These are phyloP conservation scores for Solanum chacoense DNA, from an alignment of 305 asterid genomes.

Conservation along the genomic window DNA sequence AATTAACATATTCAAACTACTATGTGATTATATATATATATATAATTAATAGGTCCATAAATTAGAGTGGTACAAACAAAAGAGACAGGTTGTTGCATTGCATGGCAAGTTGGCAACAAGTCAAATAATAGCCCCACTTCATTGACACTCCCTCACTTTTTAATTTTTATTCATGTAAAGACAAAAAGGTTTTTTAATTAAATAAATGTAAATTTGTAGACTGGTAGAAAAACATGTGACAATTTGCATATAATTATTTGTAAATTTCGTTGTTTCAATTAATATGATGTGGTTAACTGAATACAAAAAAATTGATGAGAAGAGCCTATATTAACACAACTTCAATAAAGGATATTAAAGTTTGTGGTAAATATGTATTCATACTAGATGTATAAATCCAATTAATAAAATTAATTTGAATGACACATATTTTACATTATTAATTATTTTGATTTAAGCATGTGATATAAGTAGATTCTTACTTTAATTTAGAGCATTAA, in stretches of 20 bases:
- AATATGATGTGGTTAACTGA: background rate
- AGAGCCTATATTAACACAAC: background rate
- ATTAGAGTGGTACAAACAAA: background rate
- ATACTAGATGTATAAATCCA: background rate
- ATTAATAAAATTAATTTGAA: background rate
- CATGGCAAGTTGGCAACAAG: background rate
- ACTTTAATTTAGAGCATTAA: background rate
- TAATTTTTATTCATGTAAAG: background rate
- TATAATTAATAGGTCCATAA: background rate
- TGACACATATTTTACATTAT: background rate
- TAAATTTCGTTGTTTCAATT: background rate
- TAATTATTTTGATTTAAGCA: background rate
- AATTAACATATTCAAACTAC: background rate
- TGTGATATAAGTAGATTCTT: background rate
- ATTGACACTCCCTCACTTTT: background rate
- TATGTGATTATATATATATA: no score
- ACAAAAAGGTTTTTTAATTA: background rate
- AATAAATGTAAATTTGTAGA: background rate
- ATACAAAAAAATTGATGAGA: background rate
- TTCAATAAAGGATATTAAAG: background rate
- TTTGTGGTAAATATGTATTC: background rate
- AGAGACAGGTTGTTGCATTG: background rate
- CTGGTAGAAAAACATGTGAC: background rate
- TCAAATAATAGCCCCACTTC: background rate
- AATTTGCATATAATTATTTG: background rate